Evolutionary conservation across 2,329 filamentous ascomycete species (phyloP), one percentile per base, ranked within the genome.

Genomic region (Acarospora socialis): DNA sequence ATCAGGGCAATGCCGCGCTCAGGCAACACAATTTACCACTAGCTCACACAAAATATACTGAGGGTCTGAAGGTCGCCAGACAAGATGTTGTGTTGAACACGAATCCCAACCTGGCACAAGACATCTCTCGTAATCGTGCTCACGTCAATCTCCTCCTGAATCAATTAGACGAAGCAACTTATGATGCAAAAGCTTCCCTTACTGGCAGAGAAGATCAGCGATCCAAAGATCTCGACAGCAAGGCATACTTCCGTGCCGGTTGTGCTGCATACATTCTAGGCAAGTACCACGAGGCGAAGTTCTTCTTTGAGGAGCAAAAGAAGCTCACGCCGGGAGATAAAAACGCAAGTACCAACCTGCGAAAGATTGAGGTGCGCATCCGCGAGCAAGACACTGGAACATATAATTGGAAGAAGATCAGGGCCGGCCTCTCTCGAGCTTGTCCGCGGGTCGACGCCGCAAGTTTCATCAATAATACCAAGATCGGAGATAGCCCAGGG

Each of bases 391-490:
- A 12, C 9, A 5, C 23, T 4, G 23, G 23, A 12, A 15, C 7
- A 4, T 26, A 26, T 10, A 15, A 26, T 26, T 26, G n/a, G n/a
- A n/a, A n/a, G n/a, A n/a, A n/a, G n/a, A n/a, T n/a, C n/a, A n/a
- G n/a, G n/a, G n/a, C n/a, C n/a, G n/a, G n/a, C n/a, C n/a, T n/a
- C n/a, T n/a, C n/a, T n/a, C n/a, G n/a, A n/a, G n/a, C n/a, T n/a
- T n/a, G n/a, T n/a, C n/a, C n/a, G n/a, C n/a, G n/a, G n/a, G n/a
- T 55, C 4, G 54, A 58, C 39, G 37, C 41, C 9, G 57, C 48
- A 2, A 54, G 50, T 7, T 60, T 57, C 40, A 36, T 53, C 5
- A 22, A 38, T 2, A 49, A 52, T 25, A 57, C 53, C 2, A 39
- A 42, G 14, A 40, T 60, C 9, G 41, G 32, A n/a, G 35, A 47